Evolutionary conservation across 495 filamentous ascomycete genomes (phyloP).

Genomic region (Lentithecium fluviatile): DNA sequence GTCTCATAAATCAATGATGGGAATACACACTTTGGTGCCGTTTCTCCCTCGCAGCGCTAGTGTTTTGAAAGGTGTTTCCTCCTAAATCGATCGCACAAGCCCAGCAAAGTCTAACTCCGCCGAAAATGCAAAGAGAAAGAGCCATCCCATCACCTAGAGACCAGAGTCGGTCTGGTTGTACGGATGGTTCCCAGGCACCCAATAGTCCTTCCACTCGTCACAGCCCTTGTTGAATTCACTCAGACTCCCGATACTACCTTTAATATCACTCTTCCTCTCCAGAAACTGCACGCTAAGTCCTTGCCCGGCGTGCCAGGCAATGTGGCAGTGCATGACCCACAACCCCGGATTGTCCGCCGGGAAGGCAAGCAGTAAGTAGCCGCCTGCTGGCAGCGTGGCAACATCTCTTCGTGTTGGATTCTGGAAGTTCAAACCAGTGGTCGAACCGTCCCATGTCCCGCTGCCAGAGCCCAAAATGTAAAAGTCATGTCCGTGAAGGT

Average conservation of each 20-base stretch:
- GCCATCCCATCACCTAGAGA: not conserved
- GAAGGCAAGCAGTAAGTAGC: conserved; percentile 41
- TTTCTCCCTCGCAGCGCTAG: too few relatives aligned
- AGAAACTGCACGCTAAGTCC: conserved; percentile 42
- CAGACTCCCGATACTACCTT: conserved; percentile 17
- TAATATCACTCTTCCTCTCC: conserved; percentile 29
- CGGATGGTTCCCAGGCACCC: conserved; percentile 27
- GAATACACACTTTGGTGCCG: too few relatives aligned
- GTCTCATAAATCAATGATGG: too few relatives aligned
- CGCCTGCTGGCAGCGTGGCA: conserved; percentile 37
- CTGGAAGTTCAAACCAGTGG: conserved; percentile 28
- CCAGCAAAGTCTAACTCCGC: too few relatives aligned
- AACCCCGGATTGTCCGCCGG: conserved; percentile 40
- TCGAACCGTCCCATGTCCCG: conserved; percentile 33
- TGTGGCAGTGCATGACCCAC: conserved; percentile 42
- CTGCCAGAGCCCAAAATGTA: conserved; percentile 35
- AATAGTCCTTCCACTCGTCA: conserved; percentile 33
- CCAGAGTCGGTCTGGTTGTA: conserved; percentile 34
- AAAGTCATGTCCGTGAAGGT: conserved; percentile 45
- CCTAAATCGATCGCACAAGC: too few relatives aligned
- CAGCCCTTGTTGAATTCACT: conserved; percentile 29
- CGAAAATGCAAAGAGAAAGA: too few relatives aligned
- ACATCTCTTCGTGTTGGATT: conserved; percentile 41
- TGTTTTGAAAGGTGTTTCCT: too few relatives aligned
- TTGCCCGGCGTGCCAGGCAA: conserved; percentile 39